Evolutionary conservation across 2,329 filamentous ascomycete species (phyloP), one percentile per base, ranked within the genome.

Genomic region (Rhynchosporium secalis): DNA sequence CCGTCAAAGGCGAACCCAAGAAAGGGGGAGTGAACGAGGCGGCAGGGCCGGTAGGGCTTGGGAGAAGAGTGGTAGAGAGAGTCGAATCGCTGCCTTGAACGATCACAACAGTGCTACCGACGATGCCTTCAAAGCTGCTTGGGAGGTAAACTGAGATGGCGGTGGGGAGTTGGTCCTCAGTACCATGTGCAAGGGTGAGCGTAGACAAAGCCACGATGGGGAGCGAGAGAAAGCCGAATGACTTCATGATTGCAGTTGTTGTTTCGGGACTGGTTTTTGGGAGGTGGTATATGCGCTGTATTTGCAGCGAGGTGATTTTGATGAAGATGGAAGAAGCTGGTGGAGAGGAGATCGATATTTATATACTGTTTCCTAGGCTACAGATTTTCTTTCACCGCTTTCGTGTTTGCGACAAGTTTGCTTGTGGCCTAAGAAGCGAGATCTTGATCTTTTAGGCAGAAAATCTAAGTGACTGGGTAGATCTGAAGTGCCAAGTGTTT

Each of bases 221-320:
- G 47, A 36, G 12, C 12, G 38, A 15, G 57, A 59, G 8, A 20
- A 54, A 20, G 36, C 9, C 29, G 51, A 54, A 28, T 5, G 47
- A 36, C 36, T 59, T 31, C 57, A 59, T 59, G 31, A 20, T 52
- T 41, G 36, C 20, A 26, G 12, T 48, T 45, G 8, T 8, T 28
- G 36, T 41, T 33, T 45, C n/a, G 28, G 13, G 33, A n/a, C 41
- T 12, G 26, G 13, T 46, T 38, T 49, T 20, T 26, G 31, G 31
- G 9, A 12, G 45, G 29, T 43, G 9, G 15, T 15, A 48, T 38
- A 7, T 8, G 41, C 29, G 56, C 15, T n/a, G 9, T 41, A 5
- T 51, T 41, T 40, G 48, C 45, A 36, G 28, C 9, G 45, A 29
- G 12, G 43, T 28, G 56, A 20, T 2, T 45, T 29, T 20, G 10